phyloP scores from a whole-genome alignment of 768 basidiomycete species.

The Tylopilus sp. region DNA sequence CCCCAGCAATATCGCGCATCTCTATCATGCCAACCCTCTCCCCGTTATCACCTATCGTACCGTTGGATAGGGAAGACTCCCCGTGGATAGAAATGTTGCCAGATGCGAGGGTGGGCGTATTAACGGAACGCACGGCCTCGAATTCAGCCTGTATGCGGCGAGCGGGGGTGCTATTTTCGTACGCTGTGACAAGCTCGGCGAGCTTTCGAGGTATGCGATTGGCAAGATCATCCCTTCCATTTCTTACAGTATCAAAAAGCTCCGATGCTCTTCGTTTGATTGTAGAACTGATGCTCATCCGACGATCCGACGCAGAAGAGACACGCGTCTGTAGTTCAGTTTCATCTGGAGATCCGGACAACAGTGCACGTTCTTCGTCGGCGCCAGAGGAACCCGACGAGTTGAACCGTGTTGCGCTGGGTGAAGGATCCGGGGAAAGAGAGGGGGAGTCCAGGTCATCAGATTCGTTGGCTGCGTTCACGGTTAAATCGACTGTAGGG shows the following conservation, averaged over 20 bases:
- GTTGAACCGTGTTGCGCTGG: conserved; percentile 24
- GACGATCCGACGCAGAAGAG: conserved; percentile 27
- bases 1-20: conserved; percentile 64
- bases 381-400: conserved; percentile 43
- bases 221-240: conserved; percentile 28
- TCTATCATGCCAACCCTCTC: conserved; percentile 36
- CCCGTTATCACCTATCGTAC: conserved; percentile 22
- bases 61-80: conserved; percentile 21
- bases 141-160: conserved; percentile 60
- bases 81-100: background rate
- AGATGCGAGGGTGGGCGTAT: background rate
- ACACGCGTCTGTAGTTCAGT: conserved; percentile 49
- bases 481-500: conserved; percentile 64
- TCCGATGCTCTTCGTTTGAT: conserved; percentile 74
- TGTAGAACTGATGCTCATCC: conserved; percentile 46
- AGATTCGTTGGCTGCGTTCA: conserved; percentile 48
- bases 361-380: conserved; percentile 70
- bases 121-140: conserved; percentile 35
- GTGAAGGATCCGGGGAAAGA: conserved; percentile 34
- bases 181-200: conserved; percentile 68
- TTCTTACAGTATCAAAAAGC: conserved; percentile 55
- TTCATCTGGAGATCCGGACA: conserved; percentile 45
- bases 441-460: conserved; percentile 33
- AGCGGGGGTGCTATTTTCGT: conserved; percentile 64
- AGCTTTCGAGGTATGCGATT: conserved; percentile 55